Evolutionary conservation across 2,329 filamentous ascomycete species (phyloP), one percentile per base, ranked within the genome.

Genomic region (Penicillium olsonii): DNA sequence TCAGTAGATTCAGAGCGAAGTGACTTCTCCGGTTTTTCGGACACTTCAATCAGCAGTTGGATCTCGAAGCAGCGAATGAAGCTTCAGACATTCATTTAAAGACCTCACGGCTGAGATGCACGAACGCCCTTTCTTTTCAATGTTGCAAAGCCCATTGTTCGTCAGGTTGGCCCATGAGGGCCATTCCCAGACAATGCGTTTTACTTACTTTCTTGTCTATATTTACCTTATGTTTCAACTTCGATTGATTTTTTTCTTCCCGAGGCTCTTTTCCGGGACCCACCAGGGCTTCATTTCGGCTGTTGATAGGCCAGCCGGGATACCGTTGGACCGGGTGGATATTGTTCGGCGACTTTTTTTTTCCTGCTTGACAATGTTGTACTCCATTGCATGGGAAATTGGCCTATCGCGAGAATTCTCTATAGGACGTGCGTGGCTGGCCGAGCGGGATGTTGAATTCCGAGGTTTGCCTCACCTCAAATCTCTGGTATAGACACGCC

Each of bases 1-100:
- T 51, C 48, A 31, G 34, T 6, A 5, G 48, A 51, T n/a, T 27
- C 38, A 5, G 38, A 46, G 12, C 27, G 42, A 14, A 50, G 37
- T 17, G 42, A 37, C 18, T 31, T 31, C 29, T 31, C 29, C 7
- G 29, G 29, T n/a, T 11, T 31, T 31, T 31, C 29, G n/a, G 29
- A 31, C 4, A n/a, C 29, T 15, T 31, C 29, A 1, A 31, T 31
- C 11, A 5, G 4, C 29, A 49, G 31, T 37, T 49, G 46, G 40
- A 34, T 43, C 14, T 49, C 40, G 5, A 17, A n/a, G 10, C 27
- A 37, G 33, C 31, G 19, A 2, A 27, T 33, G 14, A 49, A 44
- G 19, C 15, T 48, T 2, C 14, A 15, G 34, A 39, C 34, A 18
- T 37, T 43, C 5, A 40, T 42, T 42, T 48, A 22, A 33, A 18